A percentile compares a stretch with the other conserved stretches of the same genome.
These are phyloP conservation scores for Fusarium ramigenum DNA, from an alignment of 2,329 filamentous ascomycete species.

Conservation along the genomic window DNA sequence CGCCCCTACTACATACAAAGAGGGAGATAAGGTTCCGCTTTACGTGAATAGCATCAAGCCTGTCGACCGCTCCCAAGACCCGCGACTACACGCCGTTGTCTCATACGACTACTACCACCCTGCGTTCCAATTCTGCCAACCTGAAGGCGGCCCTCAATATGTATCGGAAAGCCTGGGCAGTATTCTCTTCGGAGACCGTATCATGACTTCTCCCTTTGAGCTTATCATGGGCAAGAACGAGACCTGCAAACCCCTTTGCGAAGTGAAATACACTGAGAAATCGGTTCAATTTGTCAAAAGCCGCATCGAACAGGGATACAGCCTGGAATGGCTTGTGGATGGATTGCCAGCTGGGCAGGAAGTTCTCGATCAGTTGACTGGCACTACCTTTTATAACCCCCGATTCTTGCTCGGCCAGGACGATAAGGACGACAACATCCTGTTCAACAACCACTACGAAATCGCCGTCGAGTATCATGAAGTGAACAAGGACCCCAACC, in stretches of 20 bases:
- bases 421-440: constrained; percentile 64
- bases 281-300: constrained; percentile 83
- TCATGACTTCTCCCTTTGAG: constrained; percentile 95
- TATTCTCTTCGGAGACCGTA: constrained; percentile 96
- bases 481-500: constrained; percentile 70
- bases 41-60: constrained; percentile 94
- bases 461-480: constrained; percentile 93
- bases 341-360: constrained; percentile 90
- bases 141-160: constrained; percentile 77
- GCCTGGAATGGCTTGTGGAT: constrained; percentile 95
- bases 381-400: constrained; percentile 86
- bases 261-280: constrained; percentile 68
- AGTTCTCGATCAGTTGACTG: constrained; percentile 78
- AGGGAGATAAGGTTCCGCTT: constrained; percentile 81
- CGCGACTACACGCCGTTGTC: constrained; percentile 88
- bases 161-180: constrained; percentile 87
- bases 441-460: constrained; percentile 94
- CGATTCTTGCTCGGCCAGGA: constrained; percentile 81
- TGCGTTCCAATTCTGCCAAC: constrained; percentile 87
- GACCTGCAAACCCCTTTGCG: constrained; percentile 84
- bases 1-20: constrained; percentile 90
- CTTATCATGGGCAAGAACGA: constrained; percentile 88
- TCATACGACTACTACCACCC: constrained; percentile 96
- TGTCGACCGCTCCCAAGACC: constrained; percentile 78
- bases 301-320: constrained; percentile 85